Percentiles rank a stretch among this genome's conserved stretches.
These are phyloP conservation scores for Fusarium penzigii DNA, from an alignment of 2,329 filamentous ascomycete species.

Conservation along the genomic window DNA sequence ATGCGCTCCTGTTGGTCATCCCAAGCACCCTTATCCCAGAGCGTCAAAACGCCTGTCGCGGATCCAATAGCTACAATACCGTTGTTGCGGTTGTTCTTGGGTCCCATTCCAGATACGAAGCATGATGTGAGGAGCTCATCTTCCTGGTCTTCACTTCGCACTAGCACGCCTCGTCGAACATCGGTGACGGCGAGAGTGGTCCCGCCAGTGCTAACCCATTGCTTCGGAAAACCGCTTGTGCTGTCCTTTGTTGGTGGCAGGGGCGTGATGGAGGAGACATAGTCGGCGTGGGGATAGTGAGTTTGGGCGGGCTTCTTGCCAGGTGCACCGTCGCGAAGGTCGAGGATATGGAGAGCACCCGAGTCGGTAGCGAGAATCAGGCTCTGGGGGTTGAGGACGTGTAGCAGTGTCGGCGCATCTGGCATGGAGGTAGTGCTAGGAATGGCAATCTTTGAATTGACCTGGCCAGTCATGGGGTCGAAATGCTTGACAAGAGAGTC, in stretches of 20 bases:
- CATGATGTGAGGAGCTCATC: constrained; percentile 84
- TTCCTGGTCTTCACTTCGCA: constrained; percentile 91
- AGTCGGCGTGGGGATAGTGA: constrained; percentile 87
- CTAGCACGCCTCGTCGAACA: constrained; percentile 79
- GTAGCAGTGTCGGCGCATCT: constrained; percentile 79
- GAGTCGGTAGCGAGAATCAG: constrained; percentile 90
- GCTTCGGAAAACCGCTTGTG: constrained; percentile 87
- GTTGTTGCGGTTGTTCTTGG: constrained; percentile 64
- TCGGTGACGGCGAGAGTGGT: constrained; percentile 91
- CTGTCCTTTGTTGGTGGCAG: constrained; percentile 78
- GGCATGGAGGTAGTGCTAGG: constrained; percentile 56
- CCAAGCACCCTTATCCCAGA: constrained; percentile 95
- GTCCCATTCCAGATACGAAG: constrained; percentile 75
- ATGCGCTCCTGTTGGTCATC: constrained; percentile 93
- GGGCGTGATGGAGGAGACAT: constrained; percentile 83
- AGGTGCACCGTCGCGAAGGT: constrained; percentile 67
- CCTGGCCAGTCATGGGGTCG: constrained; percentile 61
- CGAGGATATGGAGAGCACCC: constrained; percentile 83
- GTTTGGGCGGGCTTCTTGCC: constrained; percentile 71
- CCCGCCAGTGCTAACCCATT: constrained; percentile 92
- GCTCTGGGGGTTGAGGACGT: constrained; percentile 82
- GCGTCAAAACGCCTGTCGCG: constrained; percentile 77
- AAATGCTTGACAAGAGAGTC: constrained; percentile 61
- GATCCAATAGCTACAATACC: constrained; percentile 77
- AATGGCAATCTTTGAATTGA: constrained; percentile 79